These are phyloP conservation scores for Alternaria sp. DNA, from an alignment of 2,329 filamentous ascomycete genomes.

Conservation along the genomic window DNA sequence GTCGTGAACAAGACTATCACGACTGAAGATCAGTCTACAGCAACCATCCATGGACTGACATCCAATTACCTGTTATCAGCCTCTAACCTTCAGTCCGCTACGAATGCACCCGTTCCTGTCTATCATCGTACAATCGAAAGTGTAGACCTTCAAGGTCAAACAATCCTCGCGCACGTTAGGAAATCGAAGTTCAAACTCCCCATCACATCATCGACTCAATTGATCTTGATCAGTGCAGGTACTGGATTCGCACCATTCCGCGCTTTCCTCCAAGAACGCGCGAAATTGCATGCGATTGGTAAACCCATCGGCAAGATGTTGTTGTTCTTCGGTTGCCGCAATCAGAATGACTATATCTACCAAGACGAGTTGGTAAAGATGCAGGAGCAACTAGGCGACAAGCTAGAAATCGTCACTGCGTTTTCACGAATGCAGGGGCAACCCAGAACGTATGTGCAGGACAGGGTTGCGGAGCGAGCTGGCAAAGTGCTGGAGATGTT, in stretches of 20 bases:
- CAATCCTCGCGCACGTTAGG: constrained; percentile 53
- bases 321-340: constrained; percentile 47
- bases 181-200: constrained; percentile 60
- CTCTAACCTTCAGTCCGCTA: constrained; percentile 30
- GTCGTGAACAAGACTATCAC: constrained; percentile 47
- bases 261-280: constrained; percentile 47
- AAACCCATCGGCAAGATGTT: constrained; percentile 42
- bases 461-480: constrained; percentile 33
- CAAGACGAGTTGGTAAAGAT: constrained; percentile 35
- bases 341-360: constrained; percentile 47
- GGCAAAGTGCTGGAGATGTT: constrained; percentile 47
- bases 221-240: constrained; percentile 56
- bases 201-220: constrained; percentile 22
- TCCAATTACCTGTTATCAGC: constrained; percentile 52
- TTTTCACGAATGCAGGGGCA: constrained; percentile 30
- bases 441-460: constrained; percentile 51
- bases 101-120: constrained; percentile 20
- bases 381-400: constrained; percentile 31
- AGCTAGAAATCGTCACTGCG: constrained; percentile 36
- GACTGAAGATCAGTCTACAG: constrained; percentile 15
- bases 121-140: constrained; percentile 23
- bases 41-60: constrained; percentile 48
- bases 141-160: constrained; percentile 28
- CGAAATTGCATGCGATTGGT: constrained; percentile 43
- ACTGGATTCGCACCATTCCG: constrained; percentile 49